Conservation (phyloP, 1,139 yeast species). For the Debaryomyces coudertii region DNA sequence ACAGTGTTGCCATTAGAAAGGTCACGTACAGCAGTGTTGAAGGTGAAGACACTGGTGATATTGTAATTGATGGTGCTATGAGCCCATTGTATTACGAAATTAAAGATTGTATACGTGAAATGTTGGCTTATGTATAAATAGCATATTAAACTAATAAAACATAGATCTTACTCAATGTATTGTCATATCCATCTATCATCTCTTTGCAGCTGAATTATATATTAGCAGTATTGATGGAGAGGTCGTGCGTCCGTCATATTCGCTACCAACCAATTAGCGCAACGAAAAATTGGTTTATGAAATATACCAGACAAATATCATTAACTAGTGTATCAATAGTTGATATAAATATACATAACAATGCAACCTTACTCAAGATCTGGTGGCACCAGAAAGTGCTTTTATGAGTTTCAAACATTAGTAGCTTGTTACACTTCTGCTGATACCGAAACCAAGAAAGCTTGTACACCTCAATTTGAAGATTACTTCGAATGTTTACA, state of each 20-base stretch:
- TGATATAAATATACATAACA: neutral
- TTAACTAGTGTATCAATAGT: neutral
- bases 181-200: neutral
- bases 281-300: conserved; percentile 10
- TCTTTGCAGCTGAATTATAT: neutral
- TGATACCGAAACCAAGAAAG: conserved; percentile 45
- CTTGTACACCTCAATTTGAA: conserved; percentile 49
- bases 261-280: conserved; percentile 13
- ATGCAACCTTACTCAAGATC: conserved; percentile 56
- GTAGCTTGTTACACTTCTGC: conserved; percentile 52
- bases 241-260: conserved; percentile 2
- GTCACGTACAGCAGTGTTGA: conserved; percentile 49
- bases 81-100: conserved; percentile 80
- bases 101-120: conserved; percentile 70
- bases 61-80: conserved; percentile 81
- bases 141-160: conserved; percentile 1
- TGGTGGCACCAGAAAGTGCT: conserved; percentile 55
- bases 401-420: conserved; percentile 52
- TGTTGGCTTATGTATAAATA: conserved; percentile 71
- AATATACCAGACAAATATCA: neutral
- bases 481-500: conserved; percentile 55
- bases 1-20: conserved; percentile 73
- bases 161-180: neutral
- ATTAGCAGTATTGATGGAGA: neutral
- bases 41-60: conserved; percentile 69